These are phyloP conservation scores for Xylaria venustula DNA, from an alignment of 495 filamentous ascomycete species.

Conservation along the genomic window DNA sequence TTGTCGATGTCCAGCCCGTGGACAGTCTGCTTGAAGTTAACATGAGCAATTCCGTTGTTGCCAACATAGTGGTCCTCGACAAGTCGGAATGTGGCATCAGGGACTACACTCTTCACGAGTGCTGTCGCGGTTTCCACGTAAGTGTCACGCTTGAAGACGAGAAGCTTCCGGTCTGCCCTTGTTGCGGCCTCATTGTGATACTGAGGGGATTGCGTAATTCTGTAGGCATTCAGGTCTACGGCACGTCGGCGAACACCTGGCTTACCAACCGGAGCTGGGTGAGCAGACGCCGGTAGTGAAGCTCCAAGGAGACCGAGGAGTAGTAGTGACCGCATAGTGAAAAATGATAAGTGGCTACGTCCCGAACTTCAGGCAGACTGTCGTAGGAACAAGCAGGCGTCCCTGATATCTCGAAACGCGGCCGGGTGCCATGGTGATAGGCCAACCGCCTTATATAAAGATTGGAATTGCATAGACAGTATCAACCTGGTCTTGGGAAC, in stretches of 20 bases:
- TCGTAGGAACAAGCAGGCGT: constrained; percentile 3
- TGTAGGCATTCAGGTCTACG: constrained; percentile 32
- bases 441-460: constrained; percentile 21
- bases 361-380: neutral
- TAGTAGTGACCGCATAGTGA: constrained; percentile 31
- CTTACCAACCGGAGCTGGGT: constrained; percentile 21
- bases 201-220: constrained; percentile 27
- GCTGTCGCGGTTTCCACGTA: constrained; percentile 36
- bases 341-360: constrained; percentile 13
- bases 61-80: constrained; percentile 45
- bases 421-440: constrained; percentile 1
- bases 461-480: neutral
- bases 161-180: constrained; percentile 15
- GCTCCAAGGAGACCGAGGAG: constrained; percentile 35
- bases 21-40: constrained; percentile 54
- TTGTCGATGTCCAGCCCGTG: constrained; percentile 55
- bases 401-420: constrained; percentile 16
- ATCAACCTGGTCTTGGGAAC: neutral
- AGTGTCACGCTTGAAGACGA: constrained; percentile 25
- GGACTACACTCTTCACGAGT: constrained; percentile 29
- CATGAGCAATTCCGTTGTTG: constrained; percentile 49
- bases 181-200: constrained; percentile 26
- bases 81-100: constrained; percentile 36
- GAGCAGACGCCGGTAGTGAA: constrained; percentile 25
- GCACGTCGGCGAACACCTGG: constrained; percentile 29